Conservation (phyloP, 768 basidiomycete genomes). For the Cystoderma amianthinum region DNA sequence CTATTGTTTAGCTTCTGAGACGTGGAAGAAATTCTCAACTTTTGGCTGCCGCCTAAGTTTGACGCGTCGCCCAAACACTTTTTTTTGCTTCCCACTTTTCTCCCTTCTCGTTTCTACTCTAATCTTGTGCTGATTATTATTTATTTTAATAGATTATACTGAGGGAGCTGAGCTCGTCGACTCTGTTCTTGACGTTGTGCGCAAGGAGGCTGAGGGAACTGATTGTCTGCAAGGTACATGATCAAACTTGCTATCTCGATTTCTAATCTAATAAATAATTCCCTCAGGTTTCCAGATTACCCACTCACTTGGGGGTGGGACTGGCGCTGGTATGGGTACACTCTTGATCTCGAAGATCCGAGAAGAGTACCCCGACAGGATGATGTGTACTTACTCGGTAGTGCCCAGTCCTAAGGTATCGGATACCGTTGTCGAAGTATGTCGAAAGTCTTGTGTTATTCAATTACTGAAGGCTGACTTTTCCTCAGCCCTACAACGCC, state of each 20-base stretch:
- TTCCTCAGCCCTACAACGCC: constrained; percentile 89
- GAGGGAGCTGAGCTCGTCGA: constrained; percentile 99
- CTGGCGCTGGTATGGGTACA: constrained; percentile 99
- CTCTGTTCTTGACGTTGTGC: constrained; percentile 94
- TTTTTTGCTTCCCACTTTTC: not conserved
- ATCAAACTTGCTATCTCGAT: constrained; percentile 2
- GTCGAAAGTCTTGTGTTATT: constrained; percentile 5
- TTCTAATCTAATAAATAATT: constrained; percentile 5
- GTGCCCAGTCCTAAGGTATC: constrained; percentile 97
- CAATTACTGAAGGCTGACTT: not conserved
- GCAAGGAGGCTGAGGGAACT: constrained; percentile 97
- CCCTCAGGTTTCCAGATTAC: constrained; percentile 92
- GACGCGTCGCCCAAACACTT: not conserved
- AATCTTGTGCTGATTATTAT: constrained; percentile 10
- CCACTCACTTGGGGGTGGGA: constrained; percentile 98
- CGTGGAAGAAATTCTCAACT: too few species aligned
- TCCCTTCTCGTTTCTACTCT: constrained; percentile 2
- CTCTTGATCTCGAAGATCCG: constrained; percentile 98
- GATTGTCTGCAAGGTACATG: constrained; percentile 91
- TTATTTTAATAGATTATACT: constrained; percentile 59
- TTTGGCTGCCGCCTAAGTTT: too few species aligned
- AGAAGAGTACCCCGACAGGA: constrained; percentile 97
- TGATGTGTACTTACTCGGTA: constrained; percentile 99
- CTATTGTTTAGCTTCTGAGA: too few species aligned
- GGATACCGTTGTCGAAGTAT: constrained; percentile 94